Base-by-base conservation (phyloP, 164 flowering plant genomes). In the Echeveria elegans region DNA sequence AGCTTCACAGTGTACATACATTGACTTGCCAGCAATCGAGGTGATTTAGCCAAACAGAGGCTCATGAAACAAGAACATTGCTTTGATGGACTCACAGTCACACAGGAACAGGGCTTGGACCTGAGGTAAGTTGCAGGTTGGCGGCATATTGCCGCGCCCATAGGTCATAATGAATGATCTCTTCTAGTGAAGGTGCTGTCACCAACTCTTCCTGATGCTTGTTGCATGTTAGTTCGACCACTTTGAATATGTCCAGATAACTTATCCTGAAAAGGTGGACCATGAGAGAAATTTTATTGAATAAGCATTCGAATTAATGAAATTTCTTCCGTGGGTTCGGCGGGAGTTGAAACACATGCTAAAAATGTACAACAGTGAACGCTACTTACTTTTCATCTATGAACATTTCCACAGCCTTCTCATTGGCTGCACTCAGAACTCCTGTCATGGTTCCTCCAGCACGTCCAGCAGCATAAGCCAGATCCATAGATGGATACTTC, bases 371-470 rank as follows among this genome's bases (percentile, higher is more conserved):
- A 5, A 48, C 28, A 24, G 0, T 23, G 15, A 0, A 21, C 28
- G 9, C 29, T 23, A 76, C 90, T 11, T 82, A 89, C 99, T 85
- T 82, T 74, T 94, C 99, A 75, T 86, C 81, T 37, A 94, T 85
- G 73, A 94, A 94, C 93, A 94, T 76, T 72, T 91, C 97, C 29
- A 94, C 99, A 11, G 96, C 99, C 79, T 91, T 94, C 83, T 94
- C 97, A 71, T 94, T 94, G 58, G 99, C 99, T 45, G 97, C 99
- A 76, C 99, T 94, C 58, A 94, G 96, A 77, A 94, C 99, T 68
- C 97, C 97, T 12, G 99, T 94, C 99, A 94, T 94, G 45, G 99
- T 94, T 67, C 99, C 99, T 63, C 99, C 99, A 34, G 97, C 97
- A 30, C 97, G 86, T 24, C 99, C 99, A 68, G 97, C 97, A 77